Percentiles rank a stretch among this genome's conserved stretches.
These are phyloP conservation scores for Moricandia moricandioides DNA, from an alignment of 345 rosid species.

Conservation along the genomic window DNA sequence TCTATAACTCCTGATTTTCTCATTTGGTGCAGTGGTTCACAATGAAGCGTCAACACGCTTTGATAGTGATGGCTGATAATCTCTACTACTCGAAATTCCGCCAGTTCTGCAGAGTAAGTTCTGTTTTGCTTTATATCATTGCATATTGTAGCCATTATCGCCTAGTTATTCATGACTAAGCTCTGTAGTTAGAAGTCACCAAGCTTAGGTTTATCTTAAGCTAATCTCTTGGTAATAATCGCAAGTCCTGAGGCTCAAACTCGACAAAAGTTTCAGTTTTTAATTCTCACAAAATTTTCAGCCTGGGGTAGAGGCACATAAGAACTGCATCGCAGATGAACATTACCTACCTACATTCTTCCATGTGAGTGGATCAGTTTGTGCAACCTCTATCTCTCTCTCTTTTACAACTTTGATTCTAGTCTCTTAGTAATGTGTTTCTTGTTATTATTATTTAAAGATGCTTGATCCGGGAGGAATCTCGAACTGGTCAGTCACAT, in stretches of 20 bases:
- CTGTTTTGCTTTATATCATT: background rate
- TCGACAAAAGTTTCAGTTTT: background rate
- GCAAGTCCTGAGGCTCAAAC: too few species aligned
- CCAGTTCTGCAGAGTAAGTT: slow-evolving; percentile 80
- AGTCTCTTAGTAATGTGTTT: slow-evolving; percentile 13
- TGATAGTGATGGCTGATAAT: slow-evolving; percentile 84
- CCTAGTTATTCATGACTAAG: background rate
- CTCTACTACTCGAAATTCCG: slow-evolving; percentile 91
- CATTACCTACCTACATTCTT: slow-evolving; percentile 96
- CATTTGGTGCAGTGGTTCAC: slow-evolving; percentile 86
- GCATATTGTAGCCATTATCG: background rate
- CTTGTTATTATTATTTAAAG: slow-evolving; percentile 36
- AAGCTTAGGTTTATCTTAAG: too few species aligned
- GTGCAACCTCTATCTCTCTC: background rate
- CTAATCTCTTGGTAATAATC: too few species aligned
- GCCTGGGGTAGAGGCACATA: slow-evolving; percentile 91
- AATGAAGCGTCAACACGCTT: slow-evolving; percentile 95
- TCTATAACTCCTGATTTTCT: background rate
- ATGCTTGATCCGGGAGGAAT: slow-evolving; percentile 91
- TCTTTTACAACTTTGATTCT: background rate
- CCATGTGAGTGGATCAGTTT: slow-evolving; percentile 49
- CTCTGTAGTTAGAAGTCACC: background rate
- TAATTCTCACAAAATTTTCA: slow-evolving; percentile 47
- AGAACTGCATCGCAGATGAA: slow-evolving; percentile 95
- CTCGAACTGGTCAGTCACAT: slow-evolving; percentile 89